Evolutionary conservation across 2,329 filamentous ascomycete species (phyloP), one percentile per base, ranked within the genome.

Genomic region (Talaromyces sp.): DNA sequence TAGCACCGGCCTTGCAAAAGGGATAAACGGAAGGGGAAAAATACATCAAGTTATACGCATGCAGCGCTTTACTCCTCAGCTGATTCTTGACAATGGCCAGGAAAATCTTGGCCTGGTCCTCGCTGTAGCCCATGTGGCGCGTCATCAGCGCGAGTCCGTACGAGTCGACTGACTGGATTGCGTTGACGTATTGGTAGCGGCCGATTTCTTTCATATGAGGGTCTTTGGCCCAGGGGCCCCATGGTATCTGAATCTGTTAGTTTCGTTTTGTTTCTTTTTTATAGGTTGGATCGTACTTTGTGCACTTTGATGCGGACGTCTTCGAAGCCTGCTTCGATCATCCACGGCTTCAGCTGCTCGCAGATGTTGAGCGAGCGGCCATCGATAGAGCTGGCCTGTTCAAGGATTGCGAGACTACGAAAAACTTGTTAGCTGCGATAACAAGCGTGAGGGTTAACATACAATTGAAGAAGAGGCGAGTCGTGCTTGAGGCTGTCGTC

Each of bases 401-500:
- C 47, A 10, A 63, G 30, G 9, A 47, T 57, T 19, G 22, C 36
- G 42, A 57, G 55, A 27, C 55, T 57, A 25, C 7, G 2, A 28
- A 30, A 2, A 22, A 47, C 13, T 13, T 17, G n/a, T 42, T 19
- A 49, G 36, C 19, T 17, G 15, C 13, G 6, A 39, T 42, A 28
- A 44, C 13, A 39, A 30, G 8, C 10, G 19, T 30, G 22, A 19
- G 15, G 9, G 28, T 15, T 8, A 27, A 19, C 32, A 11, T 47
- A 57, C 55, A 62, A 53, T 51, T 63, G 55, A 6, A 59, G 32
- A 36, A 63, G 59, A 3, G 57, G 49, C 3, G 61, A 61, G 52
- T 62, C 60, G 8, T n/a, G 22, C 17, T 61, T 49, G 22, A 65
- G 30, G 10, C 63, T 64, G n/a, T 56, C 66, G 58, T 69, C 67